These are phyloP conservation scores for Asterella californica DNA, from an alignment of 225 moss, liverwort and hornwort genomes.

Conservation along the genomic window DNA sequence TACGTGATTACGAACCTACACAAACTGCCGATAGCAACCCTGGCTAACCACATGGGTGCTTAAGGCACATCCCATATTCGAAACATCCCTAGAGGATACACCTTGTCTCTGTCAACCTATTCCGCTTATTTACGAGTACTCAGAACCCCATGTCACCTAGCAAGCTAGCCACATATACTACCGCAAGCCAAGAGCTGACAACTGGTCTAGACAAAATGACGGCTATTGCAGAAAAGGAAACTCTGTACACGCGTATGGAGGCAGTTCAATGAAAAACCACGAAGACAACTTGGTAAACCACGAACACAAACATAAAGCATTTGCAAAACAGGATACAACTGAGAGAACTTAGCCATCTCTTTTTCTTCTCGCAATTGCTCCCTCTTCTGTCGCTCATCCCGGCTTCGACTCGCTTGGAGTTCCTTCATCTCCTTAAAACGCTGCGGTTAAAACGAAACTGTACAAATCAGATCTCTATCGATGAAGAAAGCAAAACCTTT, in stretches of 20 bases:
- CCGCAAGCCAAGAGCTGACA: neutral
- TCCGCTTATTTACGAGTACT: neutral
- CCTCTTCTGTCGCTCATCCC: conserved; percentile 90
- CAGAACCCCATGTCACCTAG: neutral
- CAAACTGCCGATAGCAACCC: neutral
- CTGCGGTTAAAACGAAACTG: conserved; percentile 30
- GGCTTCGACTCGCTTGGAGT: conserved; percentile 67
- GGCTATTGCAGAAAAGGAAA: neutral
- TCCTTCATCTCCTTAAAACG: conserved; percentile 99
- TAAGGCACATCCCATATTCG: neutral
- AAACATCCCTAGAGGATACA: neutral
- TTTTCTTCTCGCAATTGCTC: conserved; percentile 93
- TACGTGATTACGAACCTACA: neutral
- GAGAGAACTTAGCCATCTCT: conserved; percentile 81
- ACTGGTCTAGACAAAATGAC: neutral
- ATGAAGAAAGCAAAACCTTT: neutral
- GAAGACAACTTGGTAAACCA: neutral
- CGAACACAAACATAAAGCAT: neutral
- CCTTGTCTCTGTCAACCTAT: neutral
- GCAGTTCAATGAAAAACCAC: neutral
- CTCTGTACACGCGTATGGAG: neutral
- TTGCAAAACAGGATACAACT: conserved; percentile 54
- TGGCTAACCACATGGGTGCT: neutral
- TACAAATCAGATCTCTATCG: neutral
- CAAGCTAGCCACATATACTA: neutral